A percentile compares a stretch with the other conserved stretches of the same genome.
Conservation (phyloP, 2,329 filamentous ascomycete genomes). For the Pestalotiopsis sp. region DNA sequence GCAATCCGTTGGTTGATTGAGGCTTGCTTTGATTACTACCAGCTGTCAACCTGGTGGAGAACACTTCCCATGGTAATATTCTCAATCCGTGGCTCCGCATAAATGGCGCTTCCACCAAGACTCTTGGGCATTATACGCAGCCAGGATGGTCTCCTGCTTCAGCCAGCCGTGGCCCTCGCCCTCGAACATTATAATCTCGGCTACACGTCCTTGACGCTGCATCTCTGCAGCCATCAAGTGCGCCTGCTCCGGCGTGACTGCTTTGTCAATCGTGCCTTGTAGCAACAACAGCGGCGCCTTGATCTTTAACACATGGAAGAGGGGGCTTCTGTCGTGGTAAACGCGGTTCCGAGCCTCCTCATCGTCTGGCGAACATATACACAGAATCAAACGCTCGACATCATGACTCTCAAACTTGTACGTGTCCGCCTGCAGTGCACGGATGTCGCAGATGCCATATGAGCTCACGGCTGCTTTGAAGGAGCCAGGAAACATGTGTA, state of each 20-base stretch:
- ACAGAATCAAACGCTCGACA: not conserved
- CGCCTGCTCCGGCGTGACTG: not conserved
- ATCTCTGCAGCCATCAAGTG: not conserved
- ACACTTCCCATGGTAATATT: not conserved
- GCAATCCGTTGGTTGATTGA: too few species aligned
- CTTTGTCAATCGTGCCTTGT: not conserved
- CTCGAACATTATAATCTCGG: not conserved
- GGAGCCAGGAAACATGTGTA: not conserved
- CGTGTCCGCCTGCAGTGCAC: not conserved
- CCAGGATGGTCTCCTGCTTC: not conserved
- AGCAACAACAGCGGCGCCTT: not conserved
- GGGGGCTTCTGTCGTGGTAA: not conserved
- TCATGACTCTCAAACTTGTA: slow-evolving; percentile 3
- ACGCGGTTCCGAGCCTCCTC: not conserved
- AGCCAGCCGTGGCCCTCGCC: not conserved
- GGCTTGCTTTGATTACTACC: too few species aligned
- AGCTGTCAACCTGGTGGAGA: too few species aligned
- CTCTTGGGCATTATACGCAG: not conserved
- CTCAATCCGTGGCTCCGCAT: not conserved
- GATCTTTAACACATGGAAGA: not conserved
- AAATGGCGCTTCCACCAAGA: not conserved
- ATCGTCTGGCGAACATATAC: not conserved
- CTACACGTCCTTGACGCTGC: not conserved
- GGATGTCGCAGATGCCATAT: not conserved
- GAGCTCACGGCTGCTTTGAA: not conserved